Percentiles rank a stretch among this genome's conserved stretches.
Evolutionary conservation across 176 grass and related monocot species (phyloP).

Genomic region (Saccharum spontaneum): DNA sequence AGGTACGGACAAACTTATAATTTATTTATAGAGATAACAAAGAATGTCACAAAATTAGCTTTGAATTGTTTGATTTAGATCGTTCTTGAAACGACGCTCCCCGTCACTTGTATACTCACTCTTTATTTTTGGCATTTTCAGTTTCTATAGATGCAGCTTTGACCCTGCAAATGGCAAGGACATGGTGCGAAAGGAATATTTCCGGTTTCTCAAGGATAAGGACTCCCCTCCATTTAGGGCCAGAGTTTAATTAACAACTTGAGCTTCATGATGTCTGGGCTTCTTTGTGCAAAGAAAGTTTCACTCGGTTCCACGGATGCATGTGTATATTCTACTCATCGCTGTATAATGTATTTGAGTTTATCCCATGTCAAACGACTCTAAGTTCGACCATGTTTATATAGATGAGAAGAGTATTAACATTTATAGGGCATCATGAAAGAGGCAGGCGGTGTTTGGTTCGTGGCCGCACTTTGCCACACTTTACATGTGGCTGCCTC

Average conservation of each 20-base stretch:
- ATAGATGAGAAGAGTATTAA: no score
- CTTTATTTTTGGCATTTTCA: constrained; percentile 34
- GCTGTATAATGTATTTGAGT: neutral
- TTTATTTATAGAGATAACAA: neutral
- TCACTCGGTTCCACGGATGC: neutral
- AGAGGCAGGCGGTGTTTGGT: no score
- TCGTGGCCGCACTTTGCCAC: no score
- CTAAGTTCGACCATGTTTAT: no score
- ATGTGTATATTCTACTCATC: no score
- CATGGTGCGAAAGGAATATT: constrained; percentile 54
- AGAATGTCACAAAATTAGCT: neutral
- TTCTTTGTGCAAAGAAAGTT: neutral
- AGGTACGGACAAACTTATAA: constrained; percentile 35
- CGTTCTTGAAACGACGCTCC: neutral
- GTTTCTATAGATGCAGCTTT: constrained; percentile 73
- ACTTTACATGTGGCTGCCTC: no score
- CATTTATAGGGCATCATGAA: no score
- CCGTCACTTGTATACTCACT: neutral
- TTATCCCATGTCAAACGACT: no score
- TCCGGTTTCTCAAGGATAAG: constrained; percentile 47
- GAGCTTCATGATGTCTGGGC: neutral
- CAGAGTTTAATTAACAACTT: neutral
- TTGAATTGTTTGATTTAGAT: neutral
- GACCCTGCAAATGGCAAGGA: constrained; percentile 57
- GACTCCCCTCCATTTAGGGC: constrained; percentile 3